phyloP scores from a whole-genome alignment of 2,329 filamentous ascomycete genomes.

The Fusarium chlamydosporum region DNA sequence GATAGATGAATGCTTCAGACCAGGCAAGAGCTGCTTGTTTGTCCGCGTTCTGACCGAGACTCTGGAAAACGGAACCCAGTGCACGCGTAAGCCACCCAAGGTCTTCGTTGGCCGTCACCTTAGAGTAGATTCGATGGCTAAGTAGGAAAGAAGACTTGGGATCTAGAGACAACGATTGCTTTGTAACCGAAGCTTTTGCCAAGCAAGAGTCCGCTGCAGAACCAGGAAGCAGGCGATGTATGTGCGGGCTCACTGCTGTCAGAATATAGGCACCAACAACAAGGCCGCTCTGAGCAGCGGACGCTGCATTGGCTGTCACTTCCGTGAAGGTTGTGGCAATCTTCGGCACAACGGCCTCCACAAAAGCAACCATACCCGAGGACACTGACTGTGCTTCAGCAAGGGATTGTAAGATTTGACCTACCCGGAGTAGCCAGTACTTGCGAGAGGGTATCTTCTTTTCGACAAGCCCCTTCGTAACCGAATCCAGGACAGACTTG shows the following conservation, averaged over 20 bases:
- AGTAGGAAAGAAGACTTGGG: conserved; percentile 90
- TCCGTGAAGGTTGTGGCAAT: conserved; percentile 82
- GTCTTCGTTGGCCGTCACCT: conserved; percentile 81
- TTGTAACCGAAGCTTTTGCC: conserved; percentile 71
- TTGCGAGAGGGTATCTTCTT: conserved; percentile 85
- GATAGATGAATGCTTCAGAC: conserved; percentile 88
- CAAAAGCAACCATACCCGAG: conserved; percentile 64
- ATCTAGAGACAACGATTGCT: conserved; percentile 76
- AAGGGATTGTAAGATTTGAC: conserved; percentile 75
- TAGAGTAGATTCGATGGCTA: conserved; percentile 86
- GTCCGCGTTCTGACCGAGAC: conserved; percentile 64
- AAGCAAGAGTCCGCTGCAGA: conserved; percentile 61
- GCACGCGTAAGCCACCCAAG: conserved; percentile 81
- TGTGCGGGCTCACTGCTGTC: conserved; percentile 71
- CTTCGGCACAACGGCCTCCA: conserved; percentile 66
- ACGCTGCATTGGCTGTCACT: conserved; percentile 80
- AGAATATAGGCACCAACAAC: conserved; percentile 83
- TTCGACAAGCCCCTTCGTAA: conserved; percentile 85
- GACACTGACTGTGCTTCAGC: conserved; percentile 61
- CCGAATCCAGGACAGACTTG: conserved; percentile 76
- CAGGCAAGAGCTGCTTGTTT: conserved; percentile 75
- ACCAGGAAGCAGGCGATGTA: conserved; percentile 69
- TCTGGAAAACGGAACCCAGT: conserved; percentile 71
- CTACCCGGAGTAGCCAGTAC: conserved; percentile 83
- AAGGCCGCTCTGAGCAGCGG: conserved; percentile 85